Conservation (phyloP, 768 basidiomycete genomes). For the Phlegmacium glaucopus region DNA sequence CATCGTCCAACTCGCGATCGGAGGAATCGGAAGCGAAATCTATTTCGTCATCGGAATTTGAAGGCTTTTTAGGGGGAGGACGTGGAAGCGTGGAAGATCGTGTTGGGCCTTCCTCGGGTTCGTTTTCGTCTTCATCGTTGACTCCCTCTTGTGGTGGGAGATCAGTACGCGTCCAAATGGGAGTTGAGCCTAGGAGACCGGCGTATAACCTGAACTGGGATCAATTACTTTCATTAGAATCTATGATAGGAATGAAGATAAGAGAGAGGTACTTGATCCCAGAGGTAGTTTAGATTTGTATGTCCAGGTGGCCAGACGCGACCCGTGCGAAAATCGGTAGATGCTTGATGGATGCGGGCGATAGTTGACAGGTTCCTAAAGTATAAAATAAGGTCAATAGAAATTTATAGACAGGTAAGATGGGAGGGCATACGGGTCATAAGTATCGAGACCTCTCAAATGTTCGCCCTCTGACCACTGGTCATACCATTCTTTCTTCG, state of each 20-base stretch:
- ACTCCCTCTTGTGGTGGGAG: slow-evolving; percentile 23
- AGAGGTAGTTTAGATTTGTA: slow-evolving; percentile 41
- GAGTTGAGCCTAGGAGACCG: slow-evolving; percentile 52
- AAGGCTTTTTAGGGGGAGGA: not conserved
- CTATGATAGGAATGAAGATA: slow-evolving; percentile 1
- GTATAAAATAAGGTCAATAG: not conserved
- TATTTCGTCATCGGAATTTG: slow-evolving; percentile 11
- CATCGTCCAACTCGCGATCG: slow-evolving; percentile 1
- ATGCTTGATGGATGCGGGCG: slow-evolving; percentile 59
- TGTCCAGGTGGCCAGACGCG: slow-evolving; percentile 34
- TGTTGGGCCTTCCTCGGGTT: slow-evolving; percentile 4
- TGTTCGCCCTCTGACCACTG: slow-evolving; percentile 65
- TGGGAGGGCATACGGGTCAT: slow-evolving; percentile 44
- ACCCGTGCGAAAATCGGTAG: slow-evolving; percentile 48
- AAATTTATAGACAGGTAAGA: not conserved
- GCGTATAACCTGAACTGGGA: slow-evolving; percentile 57
- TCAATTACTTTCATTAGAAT: not conserved
- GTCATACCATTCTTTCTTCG: slow-evolving; percentile 57
- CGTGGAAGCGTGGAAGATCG: not conserved
- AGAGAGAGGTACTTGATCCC: slow-evolving; percentile 72
- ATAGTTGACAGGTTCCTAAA: slow-evolving; percentile 39
- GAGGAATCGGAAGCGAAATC: not conserved
- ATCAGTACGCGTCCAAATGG: slow-evolving; percentile 38
- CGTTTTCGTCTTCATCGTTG: slow-evolving; percentile 25
- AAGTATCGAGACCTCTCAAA: slow-evolving; percentile 36